Conservation (phyloP, 78 protist species). For the Neovahlkampfia damariscottae region DNA sequence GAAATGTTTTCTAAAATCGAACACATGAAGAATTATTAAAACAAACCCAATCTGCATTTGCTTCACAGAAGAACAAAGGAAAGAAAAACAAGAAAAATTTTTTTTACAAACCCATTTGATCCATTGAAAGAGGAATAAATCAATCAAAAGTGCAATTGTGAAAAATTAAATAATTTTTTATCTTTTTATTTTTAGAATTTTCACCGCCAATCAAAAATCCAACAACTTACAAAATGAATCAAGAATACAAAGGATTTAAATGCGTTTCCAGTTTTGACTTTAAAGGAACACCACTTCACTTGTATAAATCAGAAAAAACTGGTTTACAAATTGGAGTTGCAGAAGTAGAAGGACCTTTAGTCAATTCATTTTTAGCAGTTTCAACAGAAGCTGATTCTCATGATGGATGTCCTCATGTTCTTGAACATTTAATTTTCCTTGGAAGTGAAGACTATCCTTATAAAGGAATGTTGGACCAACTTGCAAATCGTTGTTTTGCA, state of each 20-base stretch:
- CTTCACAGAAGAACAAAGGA: no score
- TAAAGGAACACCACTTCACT: neutral
- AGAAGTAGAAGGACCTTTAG: neutral
- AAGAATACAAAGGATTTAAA: neutral
- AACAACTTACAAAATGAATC: no score
- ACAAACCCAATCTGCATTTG: no score
- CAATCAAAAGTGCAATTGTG: no score
- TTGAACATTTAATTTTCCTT: slow-evolving; percentile 56
- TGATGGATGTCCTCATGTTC: slow-evolving; percentile 50
- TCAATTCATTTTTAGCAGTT: slow-evolving; percentile 11
- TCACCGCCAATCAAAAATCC: no score
- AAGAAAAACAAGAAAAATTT: no score
- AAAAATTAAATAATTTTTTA: no score
- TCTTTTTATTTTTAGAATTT: no score
- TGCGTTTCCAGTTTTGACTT: neutral
- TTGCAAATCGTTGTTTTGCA: slow-evolving; percentile 41
- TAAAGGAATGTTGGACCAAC: slow-evolving; percentile 50
- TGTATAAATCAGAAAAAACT: neutral
- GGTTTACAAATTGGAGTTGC: neutral
- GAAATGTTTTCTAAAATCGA: no score
- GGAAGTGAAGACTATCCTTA: slow-evolving; percentile 40
- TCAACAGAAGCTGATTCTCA: slow-evolving; percentile 43
- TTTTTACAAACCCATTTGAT: no score
- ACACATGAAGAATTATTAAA: no score
- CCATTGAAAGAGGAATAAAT: no score